Evolutionary conservation across 139 green algal species (phyloP), one percentile per base, ranked within the genome.

Genomic region (Deuterostichococcus epilithicus): DNA sequence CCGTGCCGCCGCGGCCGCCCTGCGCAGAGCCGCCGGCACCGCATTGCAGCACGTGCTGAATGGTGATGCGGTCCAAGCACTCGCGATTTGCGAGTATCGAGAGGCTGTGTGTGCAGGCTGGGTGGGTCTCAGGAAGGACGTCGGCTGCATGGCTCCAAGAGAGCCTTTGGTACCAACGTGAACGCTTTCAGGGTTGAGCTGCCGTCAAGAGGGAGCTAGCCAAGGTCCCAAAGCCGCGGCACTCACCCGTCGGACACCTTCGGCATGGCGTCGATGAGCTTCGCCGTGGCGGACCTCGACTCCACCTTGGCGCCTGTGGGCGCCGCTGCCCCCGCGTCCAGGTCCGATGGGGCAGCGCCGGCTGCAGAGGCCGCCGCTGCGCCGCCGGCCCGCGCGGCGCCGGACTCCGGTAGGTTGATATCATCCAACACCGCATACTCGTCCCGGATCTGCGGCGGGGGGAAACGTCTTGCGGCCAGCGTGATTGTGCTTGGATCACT

Each of bases 181-280:
- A 42, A 47, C 22, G n/a, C n/a, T n/a, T n/a, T n/a, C n/a, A 26
- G 22, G 8, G 68, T 30, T 36, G 78, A 38, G 58, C 59, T 32
- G 68, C 10, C 18, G 23, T 60, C 18, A 33, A 10, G 32, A 72
- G 30, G 32, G 8, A 38, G n/a, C 15, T 37, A 34, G 13, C 10
- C 8, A 13, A 59, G 72, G 32, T 58, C 20, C 65, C n/a, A 36
- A 59, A 69, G 71, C 63, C 58, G 52, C 10, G 18, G 8, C 6
- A 35, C 79, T 72, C 73, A 83, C 73, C 58, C 59, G 26, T 84
- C 52, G 15, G 82, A 68, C 26, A 76, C 73, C 28, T 79, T 68
- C 20, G 80, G 86, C 70, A 96, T 88, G 23, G 59, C 82, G 39
- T 97, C 89, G 25, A 96, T 93, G 1, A 97, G 71, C 76, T 90